Evolutionary conservation across 805 yeast genomes (phyloP), one percentile per base, ranked within the genome.

Genomic region (Candida peoriensis): DNA sequence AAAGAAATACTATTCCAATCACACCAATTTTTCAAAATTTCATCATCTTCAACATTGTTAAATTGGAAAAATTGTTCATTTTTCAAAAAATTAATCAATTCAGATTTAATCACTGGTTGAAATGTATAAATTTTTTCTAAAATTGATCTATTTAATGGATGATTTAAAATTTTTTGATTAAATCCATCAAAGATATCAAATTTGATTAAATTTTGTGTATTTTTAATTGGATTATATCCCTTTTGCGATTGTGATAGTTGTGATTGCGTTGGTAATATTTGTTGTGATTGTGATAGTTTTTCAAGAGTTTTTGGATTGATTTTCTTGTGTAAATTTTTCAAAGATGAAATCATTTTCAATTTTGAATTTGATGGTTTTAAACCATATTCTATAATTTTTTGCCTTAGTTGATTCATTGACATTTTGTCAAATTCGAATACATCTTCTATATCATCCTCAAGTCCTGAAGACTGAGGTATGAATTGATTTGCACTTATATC

Each of bases 1-100:
- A 48, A 18, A 22, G 44, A 44, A 13, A 53, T 41, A 19, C 55
- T 46, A 26, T 50, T 48, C 33, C 42, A 34, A 35, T 53, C 56
- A 29, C 56, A 50, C 56, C 56, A 46, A 10, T 33, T 30, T 19
- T 36, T 39, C 2, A 48, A 28, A 2, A 18, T 19, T 2, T 33
- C 37, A 15, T 47, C 33, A 22, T 37, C 33, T 2, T 24, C 23
- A 6, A 39, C 12, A 8, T 42, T 43, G 6, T 31, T 20, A 9
- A 30, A 20, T 15, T n/a, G n/a, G n/a, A n/a, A n/a, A n/a, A n/a
- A n/a, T n/a, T n/a, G n/a, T n/a, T 37, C 40, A 11, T 38, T 24
- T 8, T 12, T 21, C 12, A 38, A 38, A 5, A 34, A 28, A 5
- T 31, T 20, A 14, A 39, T 30, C 21, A 42, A 32, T 4, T 30